Evolutionary conservation across 345 rosid species (phyloP).

Genomic region (Rhodamnia rubescens): DNA sequence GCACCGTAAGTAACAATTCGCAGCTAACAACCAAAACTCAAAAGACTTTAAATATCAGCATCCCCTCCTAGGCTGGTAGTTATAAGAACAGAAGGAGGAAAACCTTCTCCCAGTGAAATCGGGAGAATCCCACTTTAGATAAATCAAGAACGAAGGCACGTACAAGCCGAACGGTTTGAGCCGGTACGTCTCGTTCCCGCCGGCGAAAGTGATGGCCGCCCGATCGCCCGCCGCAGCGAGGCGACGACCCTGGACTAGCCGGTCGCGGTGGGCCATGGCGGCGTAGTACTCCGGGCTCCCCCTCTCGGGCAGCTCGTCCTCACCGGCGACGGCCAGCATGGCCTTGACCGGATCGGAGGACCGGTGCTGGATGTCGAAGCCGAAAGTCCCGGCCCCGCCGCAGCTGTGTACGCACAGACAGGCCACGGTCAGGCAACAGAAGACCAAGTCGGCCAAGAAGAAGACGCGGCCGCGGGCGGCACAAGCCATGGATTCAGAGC

Average conservation of each 20-base stretch:
- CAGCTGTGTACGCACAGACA: background rate
- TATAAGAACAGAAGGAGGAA: too few species aligned
- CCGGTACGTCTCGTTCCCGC: constrained; percentile 52
- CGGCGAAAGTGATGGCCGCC: constrained; percentile 41
- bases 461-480: background rate
- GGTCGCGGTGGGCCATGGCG: constrained; percentile 64
- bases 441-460: background rate
- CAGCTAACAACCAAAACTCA: background rate
- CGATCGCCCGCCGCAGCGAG: constrained; percentile 30
- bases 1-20: background rate
- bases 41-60: background rate
- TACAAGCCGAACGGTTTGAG: constrained; percentile 57
- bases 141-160: constrained; percentile 4
- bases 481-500: background rate
- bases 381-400: constrained; percentile 40
- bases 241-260: constrained; percentile 48
- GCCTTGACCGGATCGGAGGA: constrained; percentile 63
- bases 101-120: too few species aligned
- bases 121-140: background rate
- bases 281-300: constrained; percentile 49
- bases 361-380: constrained; percentile 64
- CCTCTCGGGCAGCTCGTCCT: constrained; percentile 35
- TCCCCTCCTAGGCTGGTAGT: too few species aligned
- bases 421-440: background rate
- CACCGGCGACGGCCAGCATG: constrained; percentile 31